Evolutionary conservation across 352 stramenopile genomes (phyloP).

Genomic region (Globisporangium mamillatum): DNA sequence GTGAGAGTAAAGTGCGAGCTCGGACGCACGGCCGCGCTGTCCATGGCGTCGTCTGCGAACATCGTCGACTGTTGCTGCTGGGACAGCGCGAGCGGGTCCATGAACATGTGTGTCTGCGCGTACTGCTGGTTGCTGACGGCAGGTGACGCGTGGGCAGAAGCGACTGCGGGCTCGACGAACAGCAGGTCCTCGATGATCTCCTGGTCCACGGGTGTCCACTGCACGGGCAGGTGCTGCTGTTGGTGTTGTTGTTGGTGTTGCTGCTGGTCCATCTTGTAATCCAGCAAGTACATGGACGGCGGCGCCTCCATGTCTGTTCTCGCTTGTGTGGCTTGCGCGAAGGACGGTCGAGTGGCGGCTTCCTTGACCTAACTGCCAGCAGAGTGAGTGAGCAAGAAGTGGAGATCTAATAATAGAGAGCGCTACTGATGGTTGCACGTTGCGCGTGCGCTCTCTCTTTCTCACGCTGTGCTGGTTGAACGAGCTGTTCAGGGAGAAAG

Average conservation of each 20-base stretch:
- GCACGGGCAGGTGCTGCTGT: constrained; percentile 18
- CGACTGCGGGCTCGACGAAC: constrained; percentile 13
- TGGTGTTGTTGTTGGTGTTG: not conserved
- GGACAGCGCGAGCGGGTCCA: not conserved
- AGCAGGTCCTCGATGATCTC: constrained; percentile 56
- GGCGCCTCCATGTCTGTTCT: constrained; percentile 1
- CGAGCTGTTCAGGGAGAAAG: not conserved
- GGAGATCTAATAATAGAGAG: not conserved
- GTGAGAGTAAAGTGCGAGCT: not conserved
- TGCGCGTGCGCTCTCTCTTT: not conserved
- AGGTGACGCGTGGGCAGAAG: not conserved
- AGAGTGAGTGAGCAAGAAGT: not conserved
- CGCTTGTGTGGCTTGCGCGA: not conserved
- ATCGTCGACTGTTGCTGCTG: not conserved
- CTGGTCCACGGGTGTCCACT: constrained; percentile 46
- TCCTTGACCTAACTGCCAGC: not conserved
- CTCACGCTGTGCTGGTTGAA: not conserved
- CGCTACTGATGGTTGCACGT: too few relatives aligned
- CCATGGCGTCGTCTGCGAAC: not conserved
- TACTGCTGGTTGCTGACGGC: not conserved
- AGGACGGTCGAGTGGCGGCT: not conserved
- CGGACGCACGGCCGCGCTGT: not conserved
- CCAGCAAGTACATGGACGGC: not conserved
- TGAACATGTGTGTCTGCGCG: not conserved
- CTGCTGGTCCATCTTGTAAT: constrained; percentile 2